These are phyloP conservation scores for Ammopiptanthus mongolicus DNA, from an alignment of 306 rosid genomes.

Conservation along the genomic window DNA sequence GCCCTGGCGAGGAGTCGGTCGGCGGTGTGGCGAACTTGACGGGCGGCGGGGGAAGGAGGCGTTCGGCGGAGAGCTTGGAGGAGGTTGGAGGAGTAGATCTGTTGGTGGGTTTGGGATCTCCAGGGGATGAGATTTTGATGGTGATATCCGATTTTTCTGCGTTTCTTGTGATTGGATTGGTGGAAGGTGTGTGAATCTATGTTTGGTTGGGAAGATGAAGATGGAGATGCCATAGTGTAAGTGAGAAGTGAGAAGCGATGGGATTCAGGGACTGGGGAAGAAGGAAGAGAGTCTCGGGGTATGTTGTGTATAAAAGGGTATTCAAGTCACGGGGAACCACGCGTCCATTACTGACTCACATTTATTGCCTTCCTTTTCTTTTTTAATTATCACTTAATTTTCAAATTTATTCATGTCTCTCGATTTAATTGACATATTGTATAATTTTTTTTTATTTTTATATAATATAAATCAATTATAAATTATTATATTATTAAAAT, in stretches of 20 bases:
- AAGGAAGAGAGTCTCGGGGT: too few relatives aligned
- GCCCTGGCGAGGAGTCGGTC: conserved; percentile 68
- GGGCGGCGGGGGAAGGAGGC: conserved; percentile 19
- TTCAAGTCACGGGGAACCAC: conserved; percentile 50
- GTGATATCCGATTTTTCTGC: conserved; percentile 36
- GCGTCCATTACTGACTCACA: conserved; percentile 41
- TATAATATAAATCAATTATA: too few relatives aligned
- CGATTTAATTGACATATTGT: too few relatives aligned
- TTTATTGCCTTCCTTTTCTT: conserved; percentile 19
- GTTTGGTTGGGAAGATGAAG: conserved; percentile 11
- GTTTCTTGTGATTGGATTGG: conserved; percentile 47
- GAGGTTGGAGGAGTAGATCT: conserved; percentile 71
- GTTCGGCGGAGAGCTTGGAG: conserved; percentile 47
- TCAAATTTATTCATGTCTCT: too few relatives aligned
- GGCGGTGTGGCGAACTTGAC: conserved; percentile 50
- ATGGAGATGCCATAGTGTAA: conserved; percentile 29
- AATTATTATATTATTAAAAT: too few relatives aligned
- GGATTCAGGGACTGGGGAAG: neutral
- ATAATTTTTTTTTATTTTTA: too few relatives aligned
- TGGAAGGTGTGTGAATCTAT: conserved; percentile 11
- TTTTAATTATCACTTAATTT: too few relatives aligned
- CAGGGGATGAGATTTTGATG: conserved; percentile 35
- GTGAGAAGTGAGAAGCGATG: neutral
- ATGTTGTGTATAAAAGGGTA: conserved; percentile 31
- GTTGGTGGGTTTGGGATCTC: conserved; percentile 65